Evolutionary conservation across 371 early-diverging fungal genomes (phyloP).

Genomic region (Mucor circinelloides): DNA sequence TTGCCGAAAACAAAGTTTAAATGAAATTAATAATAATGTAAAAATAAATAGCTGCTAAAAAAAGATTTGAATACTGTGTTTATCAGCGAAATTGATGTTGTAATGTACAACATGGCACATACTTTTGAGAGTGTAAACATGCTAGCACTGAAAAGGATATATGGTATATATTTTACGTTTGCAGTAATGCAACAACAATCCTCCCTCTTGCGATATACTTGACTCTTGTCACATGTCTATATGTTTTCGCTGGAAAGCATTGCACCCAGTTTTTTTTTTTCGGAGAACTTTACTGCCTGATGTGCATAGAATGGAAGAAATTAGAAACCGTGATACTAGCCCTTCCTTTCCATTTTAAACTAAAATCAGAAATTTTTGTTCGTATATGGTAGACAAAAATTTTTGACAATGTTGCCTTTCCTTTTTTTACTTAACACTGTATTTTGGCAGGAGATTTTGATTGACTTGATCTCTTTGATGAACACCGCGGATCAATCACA

Average conservation of each 20-base stretch:
- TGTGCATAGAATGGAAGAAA: too few relatives aligned
- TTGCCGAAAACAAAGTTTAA: neutral
- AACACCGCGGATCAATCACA: too few relatives aligned
- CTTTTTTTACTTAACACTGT: neutral
- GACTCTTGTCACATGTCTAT: neutral
- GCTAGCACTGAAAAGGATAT: neutral
- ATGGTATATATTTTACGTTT: neutral
- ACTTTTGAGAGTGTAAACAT: neutral
- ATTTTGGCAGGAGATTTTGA: neutral
- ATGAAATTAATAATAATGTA: neutral
- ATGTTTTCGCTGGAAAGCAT: too few relatives aligned
- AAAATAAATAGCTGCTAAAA: neutral
- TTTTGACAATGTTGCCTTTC: neutral
- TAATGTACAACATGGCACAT: neutral
- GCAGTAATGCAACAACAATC: neutral
- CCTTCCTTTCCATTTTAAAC: neutral
- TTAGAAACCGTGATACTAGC: neutral
- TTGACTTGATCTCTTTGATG: neutral
- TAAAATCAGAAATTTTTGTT: neutral
- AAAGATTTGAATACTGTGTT: neutral
- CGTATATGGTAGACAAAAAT: neutral
- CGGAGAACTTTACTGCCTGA: too few relatives aligned
- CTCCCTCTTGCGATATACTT: neutral
- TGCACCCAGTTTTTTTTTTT: too few relatives aligned
- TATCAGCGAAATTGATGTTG: neutral